Percentiles rank a stretch among this genome's conserved stretches.
These are phyloP conservation scores for Trichoderma asperelloides DNA, from an alignment of 495 filamentous ascomycete species.

Conservation along the genomic window DNA sequence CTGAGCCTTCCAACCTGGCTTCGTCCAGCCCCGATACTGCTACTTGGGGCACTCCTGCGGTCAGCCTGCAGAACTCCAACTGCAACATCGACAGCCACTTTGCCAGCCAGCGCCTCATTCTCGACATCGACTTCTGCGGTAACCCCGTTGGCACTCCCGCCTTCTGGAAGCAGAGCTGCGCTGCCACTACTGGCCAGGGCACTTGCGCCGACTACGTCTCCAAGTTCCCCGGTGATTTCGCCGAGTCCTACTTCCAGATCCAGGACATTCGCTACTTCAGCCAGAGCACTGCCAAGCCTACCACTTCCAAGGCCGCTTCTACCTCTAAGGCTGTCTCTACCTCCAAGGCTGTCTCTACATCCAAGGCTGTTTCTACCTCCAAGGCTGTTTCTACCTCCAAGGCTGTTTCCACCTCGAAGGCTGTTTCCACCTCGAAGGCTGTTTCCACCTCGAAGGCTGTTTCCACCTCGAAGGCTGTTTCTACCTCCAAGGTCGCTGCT, in stretches of 20 bases:
- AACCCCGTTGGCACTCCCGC: conserved; percentile 28
- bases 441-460: not conserved
- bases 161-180: conserved; percentile 18
- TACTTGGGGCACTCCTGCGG: conserved; percentile 58
- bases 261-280: conserved; percentile 46
- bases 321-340: conserved; percentile 9
- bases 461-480: too few species aligned
- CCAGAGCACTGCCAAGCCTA: conserved; percentile 30
- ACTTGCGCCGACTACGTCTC: conserved; percentile 52
- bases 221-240: conserved; percentile 45
- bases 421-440: not conserved
- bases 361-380: not conserved
- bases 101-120: conserved; percentile 35
- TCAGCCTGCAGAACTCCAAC: conserved; percentile 30
- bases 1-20: conserved; percentile 38
- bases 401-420: not conserved
- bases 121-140: conserved; percentile 43
- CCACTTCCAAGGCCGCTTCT: conserved; percentile 28
- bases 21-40: conserved; percentile 51
- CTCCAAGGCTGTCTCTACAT: not conserved
- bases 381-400: not conserved
- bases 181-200: conserved; percentile 11
- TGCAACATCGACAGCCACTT: conserved; percentile 40
- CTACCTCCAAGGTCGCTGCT: too few species aligned
- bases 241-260: conserved; percentile 46